Evolutionary conservation across 257 asterid species (phyloP), one percentile per base, ranked within the genome.

Genomic region (Plantago ovata): DNA sequence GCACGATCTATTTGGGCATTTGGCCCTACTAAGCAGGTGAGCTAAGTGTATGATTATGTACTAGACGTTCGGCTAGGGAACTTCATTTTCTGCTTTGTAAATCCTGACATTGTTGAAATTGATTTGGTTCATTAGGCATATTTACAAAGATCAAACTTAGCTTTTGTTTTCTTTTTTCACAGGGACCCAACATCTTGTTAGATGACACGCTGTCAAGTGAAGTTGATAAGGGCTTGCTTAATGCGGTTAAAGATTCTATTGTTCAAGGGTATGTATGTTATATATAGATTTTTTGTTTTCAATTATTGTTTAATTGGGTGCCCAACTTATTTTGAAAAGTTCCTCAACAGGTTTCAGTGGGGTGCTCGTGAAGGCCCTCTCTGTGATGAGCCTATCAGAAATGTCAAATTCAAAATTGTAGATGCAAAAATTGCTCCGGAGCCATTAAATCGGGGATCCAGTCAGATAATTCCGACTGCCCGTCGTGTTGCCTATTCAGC

Each of bases 361-460:
- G 98, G 98, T 21, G 98, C 98, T 69, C 87, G 98, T 54, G 98
- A 92, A 75, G 98, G 98, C 19, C 98, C 98, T 12, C 93, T 92
- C 7, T 92, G 98, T 58, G 98, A 92, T 22, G 98, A 92, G 82
- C 98, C 98, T 47, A 92, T 92, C 55, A 83, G 98, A 76, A 89
- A 89, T 66, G 98, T 92, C 19, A 92, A 92, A 69, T 92, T 92
- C 77, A 88, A 92, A 72, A 92, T 88, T 53, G 98, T 88, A 51
- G 96, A 92, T 70, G 96, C 95, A 42, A 85, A 92, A 75, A 81
- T 92, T 69, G 98, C 98, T 49, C 83, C 91, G 10, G 98, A 92
- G 81, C 98, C 98, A 43, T 72, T 92, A 75, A 75, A 92, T 61
- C 98, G 96, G 53, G 96, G 96, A 65, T 85, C 98, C 16, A 96